Base-by-base conservation (phyloP, 169 alveolate species). In the Eimeria zaria region DNA sequence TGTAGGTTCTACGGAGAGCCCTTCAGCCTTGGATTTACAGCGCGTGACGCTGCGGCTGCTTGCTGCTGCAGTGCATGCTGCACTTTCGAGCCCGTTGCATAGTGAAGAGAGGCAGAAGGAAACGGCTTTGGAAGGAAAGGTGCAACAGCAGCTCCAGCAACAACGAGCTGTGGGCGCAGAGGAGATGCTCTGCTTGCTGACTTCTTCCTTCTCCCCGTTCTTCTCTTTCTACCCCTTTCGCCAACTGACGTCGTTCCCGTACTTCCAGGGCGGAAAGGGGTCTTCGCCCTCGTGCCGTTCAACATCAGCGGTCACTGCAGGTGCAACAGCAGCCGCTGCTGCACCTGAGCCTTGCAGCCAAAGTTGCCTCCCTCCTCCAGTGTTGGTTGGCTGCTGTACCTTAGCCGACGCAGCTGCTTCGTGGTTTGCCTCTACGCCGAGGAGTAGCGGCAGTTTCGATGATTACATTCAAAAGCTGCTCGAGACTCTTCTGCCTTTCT, bases 401-500 rank as follows among this genome's bases (percentile, higher is more conserved):
- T 22, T 84, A 39, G 74, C 92, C 18, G 92, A 84, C 69, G 92
- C 92, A 55, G 92, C 92, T 58, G 92, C 92, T 3, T 84, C 92
- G 14, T 84, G 92, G 92, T 84, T 84, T 36, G 78, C 92, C 11
- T 41, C 62, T 39, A 20, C 46, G 24, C 92, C 46, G 60, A 33
- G 92, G 44, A 84, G 60, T 24, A 36, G 80, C 6, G 92, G 92
- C 33, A 60, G 80, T 44, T 84, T 84, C 33, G 92, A 84, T 39
- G 92, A 39, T 16, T 84, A 84, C 67, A 84, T 55, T 60, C 92
- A 84, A 60, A 58, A 48, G 30, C 58, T 84, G 41, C 53, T 84
- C 11, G 76, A 58, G 53, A 39, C 60, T 22, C 44, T 84, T 1
- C 92, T 24, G 92, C 92, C 92, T 20, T 84, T 84, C n/a, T 84